These are phyloP conservation scores for Talaromyces pinophilus DNA, from an alignment of 2,329 filamentous ascomycete species.

Conservation along the genomic window DNA sequence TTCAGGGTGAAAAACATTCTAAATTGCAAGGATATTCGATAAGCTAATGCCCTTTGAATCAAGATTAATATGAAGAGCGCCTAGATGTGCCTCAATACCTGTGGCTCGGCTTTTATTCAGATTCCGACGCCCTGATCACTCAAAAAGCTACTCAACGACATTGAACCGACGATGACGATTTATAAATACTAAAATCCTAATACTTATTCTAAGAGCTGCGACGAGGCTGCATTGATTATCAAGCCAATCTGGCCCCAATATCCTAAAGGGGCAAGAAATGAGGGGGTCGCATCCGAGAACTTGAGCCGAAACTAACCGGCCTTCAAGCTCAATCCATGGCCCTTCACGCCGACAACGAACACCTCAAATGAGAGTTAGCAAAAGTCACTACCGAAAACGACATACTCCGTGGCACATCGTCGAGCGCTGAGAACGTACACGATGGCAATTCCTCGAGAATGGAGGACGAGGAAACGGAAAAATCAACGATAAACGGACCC, in stretches of 20 bases:
- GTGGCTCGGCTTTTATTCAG: neutral
- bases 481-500: conserved; percentile 62
- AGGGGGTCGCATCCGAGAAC: neutral
- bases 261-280: neutral
- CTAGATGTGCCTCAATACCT: neutral
- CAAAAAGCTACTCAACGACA: neutral
- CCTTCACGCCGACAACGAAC: conserved; percentile 80
- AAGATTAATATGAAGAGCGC: neutral
- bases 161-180: neutral
- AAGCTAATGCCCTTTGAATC: neutral
- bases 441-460: neutral
- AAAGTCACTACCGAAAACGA: conserved; percentile 88
- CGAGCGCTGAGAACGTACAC: neutral
- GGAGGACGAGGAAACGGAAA: conserved; percentile 23
- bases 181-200: neutral
- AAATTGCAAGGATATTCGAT: neutral
- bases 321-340: conserved; percentile 33
- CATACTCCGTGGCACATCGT: conserved; percentile 74
- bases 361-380: conserved; percentile 78
- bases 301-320: no score
- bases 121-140: neutral
- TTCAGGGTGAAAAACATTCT: neutral
- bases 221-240: neutral
- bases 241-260: neutral
- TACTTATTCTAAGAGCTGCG: neutral